Evolutionary conservation across 2,329 filamentous ascomycete species (phyloP), one percentile per base, ranked within the genome.

Genomic region (Chaetomium sp.): DNA sequence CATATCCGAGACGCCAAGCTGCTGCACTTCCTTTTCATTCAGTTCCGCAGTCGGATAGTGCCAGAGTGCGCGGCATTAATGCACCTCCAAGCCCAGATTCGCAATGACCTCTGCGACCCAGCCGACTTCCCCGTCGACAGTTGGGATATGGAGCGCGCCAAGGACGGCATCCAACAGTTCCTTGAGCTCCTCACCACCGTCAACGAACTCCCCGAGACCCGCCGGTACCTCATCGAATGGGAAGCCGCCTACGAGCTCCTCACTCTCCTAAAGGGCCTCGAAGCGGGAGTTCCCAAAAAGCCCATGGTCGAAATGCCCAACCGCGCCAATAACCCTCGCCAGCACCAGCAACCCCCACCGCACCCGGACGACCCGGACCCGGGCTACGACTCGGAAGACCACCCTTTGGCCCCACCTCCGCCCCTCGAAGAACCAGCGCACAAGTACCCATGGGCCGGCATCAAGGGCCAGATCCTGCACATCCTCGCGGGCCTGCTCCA

Each of bases 91-190:
- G 91, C 92, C 19, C 90, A 97, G 74, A 96, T 97, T 38, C 89
- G 92, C 50, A 87, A 89, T 49, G 88, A 89, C 35, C 83, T 88
- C 63, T 87, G 89, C 19, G 86, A 94, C 66, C 88, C 92, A 0
- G 87, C 91, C 67, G 93, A 97, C 72, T 98, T 97, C 72, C 94
- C 94, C 0, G 88, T 97, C 1, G 96, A 98, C 72, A 85, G 93
- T 55, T 98, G 94, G 94, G 94, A 98, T 72, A 96, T 98, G 90
- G 94, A 98, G 75, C 87, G 94, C 16, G 94, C 96, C 65, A 97
- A 96, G 75, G 94, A 98, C 73, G 94, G 94, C 0, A 87, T 98
- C 1, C 92, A 93, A 59, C 93, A 97, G 76, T 97, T 96, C 74
- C 86, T 98, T 1, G 93, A 97, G 71, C 96, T 98, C 75, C 90